A percentile compares a stretch with the other conserved stretches of the same genome.
phyloP scores from a whole-genome alignment of 805 yeast species.

The Debaryomyces maramus region DNA sequence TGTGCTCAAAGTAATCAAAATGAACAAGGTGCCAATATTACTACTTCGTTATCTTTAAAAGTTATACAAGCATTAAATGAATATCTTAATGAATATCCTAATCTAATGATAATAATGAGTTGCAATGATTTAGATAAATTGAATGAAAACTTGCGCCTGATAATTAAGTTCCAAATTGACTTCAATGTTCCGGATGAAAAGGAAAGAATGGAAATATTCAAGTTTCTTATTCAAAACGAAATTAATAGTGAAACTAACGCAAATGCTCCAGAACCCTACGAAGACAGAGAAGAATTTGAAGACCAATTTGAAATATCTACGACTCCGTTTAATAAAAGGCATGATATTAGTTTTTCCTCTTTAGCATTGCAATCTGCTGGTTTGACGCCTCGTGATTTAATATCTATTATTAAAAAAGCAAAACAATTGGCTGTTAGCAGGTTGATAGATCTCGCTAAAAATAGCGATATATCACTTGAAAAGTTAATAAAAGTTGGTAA shows the following conservation, averaged over 20 bases:
- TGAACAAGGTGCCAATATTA: conserved; percentile 38
- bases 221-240: conserved; percentile 41
- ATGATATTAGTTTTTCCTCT: conserved; percentile 52
- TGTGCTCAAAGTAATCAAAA: conserved; percentile 66
- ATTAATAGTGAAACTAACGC: conserved; percentile 6
- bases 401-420: conserved; percentile 67
- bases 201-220: conserved; percentile 68
- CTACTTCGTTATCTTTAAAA: conserved; percentile 51
- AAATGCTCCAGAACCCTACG: conserved; percentile 16
- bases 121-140: conserved; percentile 72
- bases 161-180: conserved; percentile 73
- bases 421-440: conserved; percentile 57
- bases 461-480: conserved; percentile 16
- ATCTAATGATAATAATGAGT: conserved; percentile 56
- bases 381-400: conserved; percentile 78
- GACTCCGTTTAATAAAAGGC: conserved; percentile 25
- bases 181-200: conserved; percentile 75
- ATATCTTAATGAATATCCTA: conserved; percentile 41
- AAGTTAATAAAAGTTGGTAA: conserved; percentile 44
- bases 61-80: conserved; percentile 58
- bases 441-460: conserved; percentile 32
- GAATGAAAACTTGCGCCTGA: conserved; percentile 63
- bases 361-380: conserved; percentile 91
- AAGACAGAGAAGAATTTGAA: conserved; percentile 19
- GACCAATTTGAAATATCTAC: conserved; percentile 14